Base-by-base conservation (phyloP, 73 alveolate genomes). In the Stentor roeselii region DNA sequence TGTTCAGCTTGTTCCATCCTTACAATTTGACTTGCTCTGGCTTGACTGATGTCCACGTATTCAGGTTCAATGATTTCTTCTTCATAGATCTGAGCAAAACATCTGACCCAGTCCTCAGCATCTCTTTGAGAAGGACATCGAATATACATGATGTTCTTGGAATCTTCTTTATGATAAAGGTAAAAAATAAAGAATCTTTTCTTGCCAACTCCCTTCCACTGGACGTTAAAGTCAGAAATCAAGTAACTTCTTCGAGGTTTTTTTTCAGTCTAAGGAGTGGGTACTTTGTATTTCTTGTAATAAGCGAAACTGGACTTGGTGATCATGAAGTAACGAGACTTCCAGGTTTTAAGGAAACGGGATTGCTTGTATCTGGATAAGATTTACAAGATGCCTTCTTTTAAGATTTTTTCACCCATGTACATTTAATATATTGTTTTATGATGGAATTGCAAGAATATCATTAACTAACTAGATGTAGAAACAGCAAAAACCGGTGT, bases 51-150 rank as follows among this genome's bases (percentile, higher is more conserved):
- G 37, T 67, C 80, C 34, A 21, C 50, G 21, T 21, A 11, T 21
- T n/a, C 41, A 0, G 80, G 34, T n/a, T n/a, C n/a, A n/a, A n/a
- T n/a, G 34, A 40, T 67, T 27, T n/a, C 41, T 67, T 21, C 41
- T 2, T 67, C 67, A 21, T 11, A 50, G 21, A 50, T 67, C 34
- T 67, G 80, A n/a, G 37, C 37, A 67, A 67, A 67, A 32, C 80
- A 67, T n/a, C 37, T n/a, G 15, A 32, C 80, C 80, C 80, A 67
- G 2, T 67, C 80, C 34, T 67, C 80, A 27, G 80, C 80, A 67
- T 21, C 80, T 67, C 37, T 27, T 67, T 67, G n/a, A 32, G 80
- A 67, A 67, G 37, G 80, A 67, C n/a, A 32, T 21, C 80, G 27
- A 30, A 67, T n/a, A 2, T 15, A 11, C 2, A 67, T 21, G 2